phyloP scores from a whole-genome alignment of 2,329 filamentous ascomycete genomes.

The Exophiala oligosperma region DNA sequence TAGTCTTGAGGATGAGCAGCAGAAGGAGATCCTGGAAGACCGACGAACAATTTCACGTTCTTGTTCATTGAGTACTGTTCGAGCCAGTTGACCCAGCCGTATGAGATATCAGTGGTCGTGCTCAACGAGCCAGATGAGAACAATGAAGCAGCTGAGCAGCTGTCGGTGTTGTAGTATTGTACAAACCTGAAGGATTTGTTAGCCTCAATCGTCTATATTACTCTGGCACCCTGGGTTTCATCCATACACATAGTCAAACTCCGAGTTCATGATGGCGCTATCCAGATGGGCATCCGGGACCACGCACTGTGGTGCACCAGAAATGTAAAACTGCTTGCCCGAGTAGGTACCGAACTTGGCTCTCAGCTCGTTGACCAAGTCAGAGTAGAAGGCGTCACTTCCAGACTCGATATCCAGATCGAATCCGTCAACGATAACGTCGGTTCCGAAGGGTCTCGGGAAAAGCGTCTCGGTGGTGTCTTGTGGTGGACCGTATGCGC shows the following conservation, averaged over 20 bases:
- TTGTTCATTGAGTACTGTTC: constrained; percentile 36
- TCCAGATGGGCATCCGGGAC: constrained; percentile 59
- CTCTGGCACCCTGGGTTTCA: too few relatives aligned
- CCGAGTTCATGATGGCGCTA: constrained; percentile 44
- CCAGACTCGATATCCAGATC: constrained; percentile 72
- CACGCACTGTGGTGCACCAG: constrained; percentile 67
- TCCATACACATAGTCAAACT: constrained; percentile 50
- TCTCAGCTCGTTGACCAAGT: constrained; percentile 62
- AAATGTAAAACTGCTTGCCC: constrained; percentile 59
- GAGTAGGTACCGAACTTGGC: constrained; percentile 51
- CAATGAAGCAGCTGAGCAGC: constrained; percentile 47
- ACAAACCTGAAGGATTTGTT: constrained; percentile 38
- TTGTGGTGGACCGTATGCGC: constrained; percentile 65
- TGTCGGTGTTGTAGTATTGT: constrained; percentile 57
- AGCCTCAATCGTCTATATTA: not conserved
- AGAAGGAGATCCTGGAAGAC: constrained; percentile 43
- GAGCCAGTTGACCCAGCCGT: constrained; percentile 47
- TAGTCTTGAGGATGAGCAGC: constrained; percentile 44
- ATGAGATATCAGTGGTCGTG: constrained; percentile 45
- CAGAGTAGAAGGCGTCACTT: constrained; percentile 57
- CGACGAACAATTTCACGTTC: constrained; percentile 54
- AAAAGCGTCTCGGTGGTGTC: constrained; percentile 30
- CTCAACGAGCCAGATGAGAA: constrained; percentile 32
- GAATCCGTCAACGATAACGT: constrained; percentile 68
- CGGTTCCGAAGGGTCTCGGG: constrained; percentile 65